Percentiles rank a stretch among this genome's conserved stretches.
phyloP scores from a whole-genome alignment of 148 eudicot genomes.

The Rhododendron ferrugineum region DNA sequence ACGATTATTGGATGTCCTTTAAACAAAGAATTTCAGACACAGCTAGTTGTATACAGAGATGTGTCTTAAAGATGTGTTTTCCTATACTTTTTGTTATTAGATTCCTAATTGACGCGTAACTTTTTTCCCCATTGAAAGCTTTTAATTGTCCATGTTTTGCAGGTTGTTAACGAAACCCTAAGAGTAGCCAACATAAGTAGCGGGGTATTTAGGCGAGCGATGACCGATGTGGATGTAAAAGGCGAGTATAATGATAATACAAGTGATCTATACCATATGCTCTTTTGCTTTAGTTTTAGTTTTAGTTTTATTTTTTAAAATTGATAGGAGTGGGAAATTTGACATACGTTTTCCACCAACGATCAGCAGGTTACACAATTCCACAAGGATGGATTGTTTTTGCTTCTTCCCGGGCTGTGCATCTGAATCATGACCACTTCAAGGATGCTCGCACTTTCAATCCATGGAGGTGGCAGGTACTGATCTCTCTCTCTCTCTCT shows the following conservation, averaged over 20 bases:
- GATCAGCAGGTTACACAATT: constrained; percentile 63
- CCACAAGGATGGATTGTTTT: constrained; percentile 96
- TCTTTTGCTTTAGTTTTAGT: background rate
- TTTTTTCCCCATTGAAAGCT: background rate
- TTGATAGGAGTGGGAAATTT: background rate
- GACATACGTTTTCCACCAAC: too few species aligned
- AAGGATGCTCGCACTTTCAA: constrained; percentile 84
- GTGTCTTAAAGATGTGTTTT: too few species aligned
- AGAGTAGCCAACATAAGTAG: constrained; percentile 82
- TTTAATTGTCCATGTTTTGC: constrained; percentile 1
- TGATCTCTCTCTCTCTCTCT: background rate
- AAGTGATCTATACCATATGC: background rate
- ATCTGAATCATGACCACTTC: constrained; percentile 62
- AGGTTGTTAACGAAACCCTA: constrained; percentile 94
- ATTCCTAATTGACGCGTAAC: background rate
- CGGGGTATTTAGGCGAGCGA: constrained; percentile 90
- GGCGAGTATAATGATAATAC: constrained; percentile 29
- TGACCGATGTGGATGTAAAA: constrained; percentile 58
- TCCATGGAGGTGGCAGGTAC: constrained; percentile 99
- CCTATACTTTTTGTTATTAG: too few species aligned
- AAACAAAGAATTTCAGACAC: too few species aligned
- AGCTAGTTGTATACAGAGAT: too few species aligned
- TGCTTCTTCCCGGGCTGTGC: constrained; percentile 79
- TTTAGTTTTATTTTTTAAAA: background rate
- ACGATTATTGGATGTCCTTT: background rate